Evolutionary conservation across 1,284 basidiomycete genomes (phyloP), one percentile per base, ranked within the genome.

Genomic region (Mycosarcoma mackinlayi): DNA sequence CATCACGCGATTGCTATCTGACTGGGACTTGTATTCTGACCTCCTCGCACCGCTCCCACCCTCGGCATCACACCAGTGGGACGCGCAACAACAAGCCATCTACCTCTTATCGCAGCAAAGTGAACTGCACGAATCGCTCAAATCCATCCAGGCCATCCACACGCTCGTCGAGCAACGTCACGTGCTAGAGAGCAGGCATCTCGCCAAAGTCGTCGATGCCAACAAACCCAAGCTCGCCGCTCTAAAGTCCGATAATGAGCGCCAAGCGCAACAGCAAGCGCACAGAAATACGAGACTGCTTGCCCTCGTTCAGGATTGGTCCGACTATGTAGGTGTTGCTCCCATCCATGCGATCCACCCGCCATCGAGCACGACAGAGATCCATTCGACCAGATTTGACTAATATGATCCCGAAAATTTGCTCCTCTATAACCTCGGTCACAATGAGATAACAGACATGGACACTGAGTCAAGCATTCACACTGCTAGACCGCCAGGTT

Each of bases 291-390:
- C 28, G 11, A 42, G 47, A 23, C 31, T 50, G 3, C 31, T 50
- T 0, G 7, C 2, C n/a, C 21, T 57, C 14, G 31, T 57, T 21
- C 11, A 25, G 6, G 21, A 30, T 18, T 57, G 55, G 55, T 49
- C 40, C 31, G 6, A 41, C 9, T 57, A 57, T 24, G 55, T 57
- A 44, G 28, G 55, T 55, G n/a, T n/a, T n/a, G n/a, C n/a, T n/a
- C n/a, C n/a, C n/a, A n/a, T n/a, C n/a, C n/a, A n/a, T n/a, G n/a
- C n/a, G n/a, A n/a, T n/a, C n/a, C n/a, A n/a, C n/a, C n/a, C n/a
- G n/a, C n/a, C n/a, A n/a, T n/a, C n/a, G n/a, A n/a, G n/a, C n/a
- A n/a, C n/a, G n/a, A n/a, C n/a, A n/a, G n/a, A n/a, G n/a, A n/a
- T n/a, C 42, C 19, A 27, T 4, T 38, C 19, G 18, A 8, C 37